A percentile compares a stretch with the other conserved stretches of the same genome.
phyloP scores from a whole-genome alignment of 2,329 filamentous ascomycete genomes.

The Ophiostoma angusticollis region DNA sequence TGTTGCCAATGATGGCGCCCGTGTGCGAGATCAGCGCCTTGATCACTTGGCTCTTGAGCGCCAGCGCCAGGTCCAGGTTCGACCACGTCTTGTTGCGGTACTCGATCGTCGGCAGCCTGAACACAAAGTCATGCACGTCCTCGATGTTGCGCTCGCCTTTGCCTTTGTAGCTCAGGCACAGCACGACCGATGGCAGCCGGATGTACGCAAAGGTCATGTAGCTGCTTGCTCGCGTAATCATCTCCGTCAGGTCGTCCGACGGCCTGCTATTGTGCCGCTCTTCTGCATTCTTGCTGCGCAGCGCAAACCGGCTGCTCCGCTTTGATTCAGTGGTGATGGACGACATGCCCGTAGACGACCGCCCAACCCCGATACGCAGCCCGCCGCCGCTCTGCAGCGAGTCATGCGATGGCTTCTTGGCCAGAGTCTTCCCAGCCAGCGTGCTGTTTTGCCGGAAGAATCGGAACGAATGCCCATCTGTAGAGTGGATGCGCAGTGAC shows the following conservation, averaged over 20 bases:
- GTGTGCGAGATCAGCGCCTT: conserved; percentile 90
- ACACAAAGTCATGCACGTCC: conserved; percentile 95
- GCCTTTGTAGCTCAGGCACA: conserved; percentile 94
- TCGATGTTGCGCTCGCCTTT: conserved; percentile 91
- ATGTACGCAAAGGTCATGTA: conserved; percentile 97
- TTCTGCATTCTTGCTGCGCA: conserved; percentile 33
- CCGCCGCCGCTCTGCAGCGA: conserved; percentile 33
- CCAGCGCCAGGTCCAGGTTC: conserved; percentile 83
- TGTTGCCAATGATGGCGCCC: conserved; percentile 93
- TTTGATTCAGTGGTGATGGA: conserved; percentile 20
- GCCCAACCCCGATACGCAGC: conserved; percentile 32
- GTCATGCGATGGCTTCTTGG: conserved; percentile 44
- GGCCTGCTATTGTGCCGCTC: conserved; percentile 27
- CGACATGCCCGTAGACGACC: conserved; percentile 34
- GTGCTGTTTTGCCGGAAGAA: conserved; percentile 31
- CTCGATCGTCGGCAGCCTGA: conserved; percentile 84
- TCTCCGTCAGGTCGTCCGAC: conserved; percentile 85
- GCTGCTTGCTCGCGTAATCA: conserved; percentile 89
- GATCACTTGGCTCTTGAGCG: conserved; percentile 88
- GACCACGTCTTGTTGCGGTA: conserved; percentile 99
- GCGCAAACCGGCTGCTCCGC: conserved; percentile 42
- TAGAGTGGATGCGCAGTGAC: conserved; percentile 35
- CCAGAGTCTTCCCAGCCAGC: conserved; percentile 16
- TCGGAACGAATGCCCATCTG: conserved; percentile 37
- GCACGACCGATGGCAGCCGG: conserved; percentile 85